Evolutionary conservation across 176 grass and related monocot species (phyloP).

Genomic region (Typha latifolia): DNA sequence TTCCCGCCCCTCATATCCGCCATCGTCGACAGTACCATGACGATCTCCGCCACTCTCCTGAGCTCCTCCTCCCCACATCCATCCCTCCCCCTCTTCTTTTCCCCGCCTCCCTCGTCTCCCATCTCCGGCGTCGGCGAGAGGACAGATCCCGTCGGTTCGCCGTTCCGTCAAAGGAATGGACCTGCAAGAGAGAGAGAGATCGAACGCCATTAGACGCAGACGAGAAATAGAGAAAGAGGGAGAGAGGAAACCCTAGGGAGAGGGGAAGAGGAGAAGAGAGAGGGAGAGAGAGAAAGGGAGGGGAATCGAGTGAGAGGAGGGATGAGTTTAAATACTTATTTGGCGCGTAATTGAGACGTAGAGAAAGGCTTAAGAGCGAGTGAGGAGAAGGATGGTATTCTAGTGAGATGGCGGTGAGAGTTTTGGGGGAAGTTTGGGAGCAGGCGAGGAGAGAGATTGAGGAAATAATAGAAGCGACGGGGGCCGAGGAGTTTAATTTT

Average conservation of each 20-base stretch:
- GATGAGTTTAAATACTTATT: constrained; percentile 64
- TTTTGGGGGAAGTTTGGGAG: constrained; percentile 32
- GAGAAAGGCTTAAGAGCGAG: constrained; percentile 3
- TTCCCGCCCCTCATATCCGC: constrained; percentile 61
- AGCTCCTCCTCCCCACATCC: constrained; percentile 22
- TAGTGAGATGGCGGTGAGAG: constrained; percentile 43
- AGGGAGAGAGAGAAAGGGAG: neutral
- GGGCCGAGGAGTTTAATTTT: neutral
- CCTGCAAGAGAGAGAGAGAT: constrained; percentile 24
- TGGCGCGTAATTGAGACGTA: constrained; percentile 59
- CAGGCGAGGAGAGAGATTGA: constrained; percentile 20
- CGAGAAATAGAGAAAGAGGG: constrained; percentile 6
- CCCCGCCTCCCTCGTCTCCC: constrained; percentile 13
- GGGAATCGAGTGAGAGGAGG: neutral
- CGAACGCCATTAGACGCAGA: neutral
- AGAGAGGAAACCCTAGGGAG: constrained; percentile 21
- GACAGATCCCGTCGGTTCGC: constrained; percentile 18
- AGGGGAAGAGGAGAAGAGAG: constrained; percentile 16
- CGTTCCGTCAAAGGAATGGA: constrained; percentile 26
- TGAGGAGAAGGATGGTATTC: constrained; percentile 18
- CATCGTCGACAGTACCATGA: constrained; percentile 80
- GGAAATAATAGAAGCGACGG: constrained; percentile 18
- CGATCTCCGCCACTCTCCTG: constrained; percentile 81
- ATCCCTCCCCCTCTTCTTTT: constrained; percentile 17
- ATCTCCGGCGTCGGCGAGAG: constrained; percentile 6